phyloP scores from a whole-genome alignment of 345 rosid genomes.

The Psidium guajava region DNA sequence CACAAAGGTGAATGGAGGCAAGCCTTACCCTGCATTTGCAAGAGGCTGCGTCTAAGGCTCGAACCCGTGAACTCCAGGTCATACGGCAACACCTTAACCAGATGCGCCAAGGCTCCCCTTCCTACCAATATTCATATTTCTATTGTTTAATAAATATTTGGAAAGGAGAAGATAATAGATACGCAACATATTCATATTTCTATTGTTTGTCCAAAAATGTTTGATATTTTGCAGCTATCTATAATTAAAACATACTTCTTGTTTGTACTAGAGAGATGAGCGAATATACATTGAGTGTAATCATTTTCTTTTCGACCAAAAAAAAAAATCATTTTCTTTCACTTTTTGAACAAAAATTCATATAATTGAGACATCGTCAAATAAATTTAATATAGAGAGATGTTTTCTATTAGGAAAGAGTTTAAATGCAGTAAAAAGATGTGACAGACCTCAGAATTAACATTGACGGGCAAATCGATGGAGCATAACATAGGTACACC shows the following conservation, averaged over 20 bases:
- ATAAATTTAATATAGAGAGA: neutral
- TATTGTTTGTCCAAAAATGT: neutral
- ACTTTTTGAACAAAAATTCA: too few species aligned
- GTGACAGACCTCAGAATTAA: constrained; percentile 29
- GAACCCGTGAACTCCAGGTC: too few species aligned
- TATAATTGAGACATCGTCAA: too few species aligned
- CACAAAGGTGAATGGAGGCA: too few species aligned
- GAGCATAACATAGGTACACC: constrained; percentile 63
- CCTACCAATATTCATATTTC: too few species aligned
- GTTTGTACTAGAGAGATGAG: neutral
- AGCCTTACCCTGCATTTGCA: too few species aligned
- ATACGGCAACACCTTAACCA: too few species aligned
- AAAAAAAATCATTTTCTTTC: too few species aligned
- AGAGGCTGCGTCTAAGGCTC: too few species aligned
- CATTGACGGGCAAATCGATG: constrained; percentile 46
- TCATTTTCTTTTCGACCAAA: neutral
- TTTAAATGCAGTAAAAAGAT: neutral
- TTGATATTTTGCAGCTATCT: neutral
- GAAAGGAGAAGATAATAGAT: neutral
- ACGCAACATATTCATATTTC: neutral
- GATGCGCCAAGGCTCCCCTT: too few species aligned
- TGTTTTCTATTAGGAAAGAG: neutral
- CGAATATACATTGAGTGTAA: neutral
- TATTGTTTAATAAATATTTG: neutral
- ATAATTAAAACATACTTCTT: neutral